Conservation (phyloP, 192 early-diverging fungal species). For the Dispira parvispora region DNA sequence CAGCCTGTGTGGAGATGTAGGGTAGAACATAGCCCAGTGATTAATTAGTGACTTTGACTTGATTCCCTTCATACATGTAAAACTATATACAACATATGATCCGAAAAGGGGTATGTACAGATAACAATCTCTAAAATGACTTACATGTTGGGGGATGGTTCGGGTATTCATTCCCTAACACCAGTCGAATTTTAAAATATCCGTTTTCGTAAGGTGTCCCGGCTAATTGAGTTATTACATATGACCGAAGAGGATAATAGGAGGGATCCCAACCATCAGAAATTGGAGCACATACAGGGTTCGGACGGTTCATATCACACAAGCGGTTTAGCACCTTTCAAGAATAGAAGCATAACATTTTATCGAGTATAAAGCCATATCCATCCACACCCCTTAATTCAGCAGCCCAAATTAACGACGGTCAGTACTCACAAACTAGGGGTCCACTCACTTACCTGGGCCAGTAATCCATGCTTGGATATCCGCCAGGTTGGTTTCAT, state of each 20-base stretch:
- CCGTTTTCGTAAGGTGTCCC: no score
- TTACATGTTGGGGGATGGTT: slow-evolving; percentile 1
- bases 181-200: no score
- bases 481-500: slow-evolving; percentile 56
- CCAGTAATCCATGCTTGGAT: slow-evolving; percentile 75
- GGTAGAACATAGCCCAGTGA: no score
- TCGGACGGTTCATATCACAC: background rate
- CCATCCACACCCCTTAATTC: background rate
- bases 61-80: no score
- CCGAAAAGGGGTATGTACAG: no score
- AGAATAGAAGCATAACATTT: background rate
- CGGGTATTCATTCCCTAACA: no score
- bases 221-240: no score
- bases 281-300: background rate
- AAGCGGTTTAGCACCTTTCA: background rate
- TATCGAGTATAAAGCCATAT: background rate
- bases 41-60: no score
- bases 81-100: no score
- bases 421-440: background rate
- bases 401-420: background rate
- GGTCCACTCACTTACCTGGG: slow-evolving; percentile 30
- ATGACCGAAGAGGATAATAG: slow-evolving; percentile 8
- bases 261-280: background rate
- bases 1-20: slow-evolving; percentile 39
- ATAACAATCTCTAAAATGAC: background rate